These are phyloP conservation scores for Fusarium sarcochroum DNA, from an alignment of 2,329 filamentous ascomycete genomes.

Conservation along the genomic window DNA sequence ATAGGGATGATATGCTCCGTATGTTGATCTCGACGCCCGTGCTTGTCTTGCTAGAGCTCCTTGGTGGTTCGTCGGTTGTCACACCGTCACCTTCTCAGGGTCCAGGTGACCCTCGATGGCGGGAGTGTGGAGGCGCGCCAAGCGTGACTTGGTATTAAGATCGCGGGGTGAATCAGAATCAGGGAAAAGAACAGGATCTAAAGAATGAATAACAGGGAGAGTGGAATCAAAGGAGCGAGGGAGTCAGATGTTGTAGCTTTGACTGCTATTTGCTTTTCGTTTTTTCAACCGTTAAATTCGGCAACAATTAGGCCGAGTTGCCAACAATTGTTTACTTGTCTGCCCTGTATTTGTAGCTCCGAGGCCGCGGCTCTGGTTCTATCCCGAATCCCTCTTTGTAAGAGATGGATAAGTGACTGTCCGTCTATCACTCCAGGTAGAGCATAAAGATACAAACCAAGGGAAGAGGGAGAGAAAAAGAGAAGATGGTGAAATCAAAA, in stretches of 20 bases:
- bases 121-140: constrained; percentile 36
- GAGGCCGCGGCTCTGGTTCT: constrained; percentile 1
- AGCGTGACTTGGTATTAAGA: constrained; percentile 39
- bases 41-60: constrained; percentile 23
- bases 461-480: background rate
- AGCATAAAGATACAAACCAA: background rate
- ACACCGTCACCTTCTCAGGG: constrained; percentile 44
- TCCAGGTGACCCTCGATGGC: constrained; percentile 41
- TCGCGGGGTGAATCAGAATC: constrained; percentile 33
- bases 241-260: constrained; percentile 7
- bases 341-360: background rate
- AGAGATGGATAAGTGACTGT: background rate
- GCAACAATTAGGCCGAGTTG: constrained; percentile 32
- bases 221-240: background rate
- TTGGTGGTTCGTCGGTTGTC: constrained; percentile 40
- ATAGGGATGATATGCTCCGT: constrained; percentile 13
- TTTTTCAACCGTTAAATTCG: constrained; percentile 29
- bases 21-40: constrained; percentile 32
- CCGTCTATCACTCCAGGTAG: background rate
- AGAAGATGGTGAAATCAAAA: background rate
- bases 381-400: background rate
- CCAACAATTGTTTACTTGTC: constrained; percentile 10
- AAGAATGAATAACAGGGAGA: constrained; percentile 1
- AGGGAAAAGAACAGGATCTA: constrained; percentile 1
- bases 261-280: constrained; percentile 11